A percentile compares a stretch with the other conserved stretches of the same genome.
These are phyloP conservation scores for Chaetoceros muelleri DNA, from an alignment of 108 stramenopile species.

Conservation along the genomic window DNA sequence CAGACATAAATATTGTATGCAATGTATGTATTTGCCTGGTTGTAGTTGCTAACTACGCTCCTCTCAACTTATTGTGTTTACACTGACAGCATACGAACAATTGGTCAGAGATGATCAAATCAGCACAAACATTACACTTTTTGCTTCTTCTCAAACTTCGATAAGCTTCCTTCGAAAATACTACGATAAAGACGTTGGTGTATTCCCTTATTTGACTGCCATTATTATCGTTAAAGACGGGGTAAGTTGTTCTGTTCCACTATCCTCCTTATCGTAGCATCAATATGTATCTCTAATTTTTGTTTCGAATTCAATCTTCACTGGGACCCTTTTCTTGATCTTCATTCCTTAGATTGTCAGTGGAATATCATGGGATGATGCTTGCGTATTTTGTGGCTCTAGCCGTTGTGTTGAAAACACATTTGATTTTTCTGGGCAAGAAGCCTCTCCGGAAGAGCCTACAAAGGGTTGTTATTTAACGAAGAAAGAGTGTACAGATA, in stretches of 20 bases:
- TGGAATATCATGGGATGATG: slow-evolving; percentile 89
- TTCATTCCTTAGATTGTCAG: slow-evolving; percentile 25
- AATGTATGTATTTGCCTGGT: neutral
- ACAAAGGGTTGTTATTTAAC: slow-evolving; percentile 54
- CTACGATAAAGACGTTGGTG: slow-evolving; percentile 16
- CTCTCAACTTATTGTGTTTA: neutral
- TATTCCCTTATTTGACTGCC: slow-evolving; percentile 77
- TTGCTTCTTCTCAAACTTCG: neutral
- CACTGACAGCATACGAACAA: neutral
- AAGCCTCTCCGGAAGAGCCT: slow-evolving; percentile 20
- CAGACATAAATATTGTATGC: neutral
- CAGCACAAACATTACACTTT: neutral
- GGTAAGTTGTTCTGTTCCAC: no score
- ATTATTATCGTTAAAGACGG: slow-evolving; percentile 82
- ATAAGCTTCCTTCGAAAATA: slow-evolving; percentile 49
- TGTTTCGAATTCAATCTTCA: no score
- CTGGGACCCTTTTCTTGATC: no score
- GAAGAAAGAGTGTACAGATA: slow-evolving; percentile 28
- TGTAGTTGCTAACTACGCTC: neutral
- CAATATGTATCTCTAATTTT: no score
- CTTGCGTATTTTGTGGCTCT: slow-evolving; percentile 69
- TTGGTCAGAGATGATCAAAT: neutral
- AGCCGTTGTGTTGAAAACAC: slow-evolving; percentile 52
- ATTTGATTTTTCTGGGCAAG: slow-evolving; percentile 58
- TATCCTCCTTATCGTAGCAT: no score